Evolutionary conservation across 805 yeast species (phyloP).

Genomic region (Schwanniomyces vanrijiae): DNA sequence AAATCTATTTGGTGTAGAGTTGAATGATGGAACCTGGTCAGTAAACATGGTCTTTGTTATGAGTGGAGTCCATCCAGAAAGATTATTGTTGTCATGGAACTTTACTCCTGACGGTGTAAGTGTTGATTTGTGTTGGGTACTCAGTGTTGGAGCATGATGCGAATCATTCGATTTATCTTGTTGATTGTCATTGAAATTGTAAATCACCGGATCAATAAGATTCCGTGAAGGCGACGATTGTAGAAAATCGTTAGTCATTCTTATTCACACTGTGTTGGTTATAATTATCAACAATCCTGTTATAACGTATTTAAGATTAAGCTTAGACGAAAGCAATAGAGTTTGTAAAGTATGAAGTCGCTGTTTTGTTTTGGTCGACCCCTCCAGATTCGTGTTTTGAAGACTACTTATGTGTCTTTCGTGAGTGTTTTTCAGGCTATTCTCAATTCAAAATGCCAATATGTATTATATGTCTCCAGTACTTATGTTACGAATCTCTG

Average conservation of each 20-base stretch:
- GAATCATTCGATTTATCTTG: neutral
- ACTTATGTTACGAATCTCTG: neutral
- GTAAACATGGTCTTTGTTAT: constrained; percentile 36
- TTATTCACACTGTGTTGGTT: too few relatives aligned
- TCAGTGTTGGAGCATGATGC: neutral
- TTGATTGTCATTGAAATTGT: constrained; percentile 9
- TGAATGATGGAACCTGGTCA: constrained; percentile 32
- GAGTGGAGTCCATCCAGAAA: constrained; percentile 45
- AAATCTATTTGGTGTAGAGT: constrained; percentile 37
- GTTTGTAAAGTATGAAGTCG: neutral
- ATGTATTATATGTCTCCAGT: neutral
- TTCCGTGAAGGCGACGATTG: constrained; percentile 37
- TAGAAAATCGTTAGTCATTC: constrained; percentile 29
- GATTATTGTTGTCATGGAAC: constrained; percentile 12
- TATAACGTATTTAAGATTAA: neutral
- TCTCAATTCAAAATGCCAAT: too few relatives aligned
- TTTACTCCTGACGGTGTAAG: constrained; percentile 23
- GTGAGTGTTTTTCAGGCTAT: neutral
- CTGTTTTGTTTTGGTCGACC: neutral
- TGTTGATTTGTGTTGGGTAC: constrained; percentile 5
- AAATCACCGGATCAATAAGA: constrained; percentile 35
- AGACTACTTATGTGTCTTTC: neutral
- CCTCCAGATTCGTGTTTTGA: neutral
- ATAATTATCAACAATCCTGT: too few relatives aligned
- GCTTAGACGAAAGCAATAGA: neutral